Evolutionary conservation across 2,329 filamentous ascomycete genomes (phyloP).

Genomic region (Fusarium cicatricum): DNA sequence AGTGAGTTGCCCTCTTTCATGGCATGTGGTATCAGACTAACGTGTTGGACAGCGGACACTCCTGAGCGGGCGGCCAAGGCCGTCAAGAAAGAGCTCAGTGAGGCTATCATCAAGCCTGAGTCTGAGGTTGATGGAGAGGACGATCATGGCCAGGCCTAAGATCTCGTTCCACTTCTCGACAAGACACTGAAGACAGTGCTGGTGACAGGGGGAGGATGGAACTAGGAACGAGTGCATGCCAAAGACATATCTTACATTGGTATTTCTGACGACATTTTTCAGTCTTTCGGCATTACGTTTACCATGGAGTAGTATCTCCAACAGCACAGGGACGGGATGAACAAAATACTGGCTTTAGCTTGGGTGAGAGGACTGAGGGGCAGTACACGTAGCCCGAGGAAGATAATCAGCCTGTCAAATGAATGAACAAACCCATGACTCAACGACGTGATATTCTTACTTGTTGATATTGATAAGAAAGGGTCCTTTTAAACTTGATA

Average conservation of each 20-base stretch:
- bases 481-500: no score
- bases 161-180: neutral
- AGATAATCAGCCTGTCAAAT: neutral
- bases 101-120: conserved; percentile 28
- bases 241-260: neutral
- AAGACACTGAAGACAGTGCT: neutral
- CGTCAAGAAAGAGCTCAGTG: conserved; percentile 25
- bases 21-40: conserved; percentile 2
- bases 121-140: neutral
- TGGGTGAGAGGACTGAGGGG: neutral
- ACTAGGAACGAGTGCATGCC: conserved; percentile 1
- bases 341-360: neutral
- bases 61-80: conserved; percentile 28
- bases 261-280: conserved; percentile 8
- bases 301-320: neutral
- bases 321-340: neutral
- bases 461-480: no score
- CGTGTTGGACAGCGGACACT: conserved; percentile 1
- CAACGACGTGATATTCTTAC: no score
- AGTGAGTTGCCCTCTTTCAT: conserved; percentile 14
- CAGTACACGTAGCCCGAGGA: neutral
- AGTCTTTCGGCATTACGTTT: conserved; percentile 10
- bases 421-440: no score
- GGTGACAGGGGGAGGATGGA: neutral
- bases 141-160: neutral